phyloP scores from a whole-genome alignment of 345 rosid genomes.

The Clarkia xantiana region DNA sequence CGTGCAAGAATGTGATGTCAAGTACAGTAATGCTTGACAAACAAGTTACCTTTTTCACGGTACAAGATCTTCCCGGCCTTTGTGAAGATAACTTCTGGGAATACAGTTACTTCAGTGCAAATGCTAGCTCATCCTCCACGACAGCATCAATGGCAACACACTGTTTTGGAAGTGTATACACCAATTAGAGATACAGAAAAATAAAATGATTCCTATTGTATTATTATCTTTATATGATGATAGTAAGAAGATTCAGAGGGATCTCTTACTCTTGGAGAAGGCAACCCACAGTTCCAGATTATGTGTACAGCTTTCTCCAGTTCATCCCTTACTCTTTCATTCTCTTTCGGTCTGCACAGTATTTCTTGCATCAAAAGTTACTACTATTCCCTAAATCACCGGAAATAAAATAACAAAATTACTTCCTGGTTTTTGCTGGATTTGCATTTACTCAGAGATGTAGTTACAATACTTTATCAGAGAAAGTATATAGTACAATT shows the following conservation, averaged over 20 bases:
- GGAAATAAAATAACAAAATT: neutral
- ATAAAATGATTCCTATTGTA: neutral
- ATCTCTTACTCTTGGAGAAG: slow-evolving; percentile 70
- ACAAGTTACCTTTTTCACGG: slow-evolving; percentile 59
- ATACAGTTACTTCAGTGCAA: slow-evolving; percentile 52
- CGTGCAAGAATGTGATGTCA: neutral
- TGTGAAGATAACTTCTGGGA: slow-evolving; percentile 72
- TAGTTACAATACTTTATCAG: too few relatives aligned
- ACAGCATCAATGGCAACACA: slow-evolving; percentile 85
- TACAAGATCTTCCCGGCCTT: slow-evolving; percentile 76
- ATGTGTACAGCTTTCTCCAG: slow-evolving; percentile 77
- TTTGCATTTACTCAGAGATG: too few relatives aligned
- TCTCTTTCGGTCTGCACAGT: slow-evolving; percentile 54
- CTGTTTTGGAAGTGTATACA: slow-evolving; percentile 15
- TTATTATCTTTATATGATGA: neutral
- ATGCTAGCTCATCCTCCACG: slow-evolving; percentile 50
- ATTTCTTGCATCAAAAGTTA: neutral
- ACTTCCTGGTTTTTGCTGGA: neutral
- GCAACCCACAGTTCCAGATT: slow-evolving; percentile 84
- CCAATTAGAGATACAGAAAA: slow-evolving; percentile 6
- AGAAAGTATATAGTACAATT: too few relatives aligned
- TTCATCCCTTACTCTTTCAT: slow-evolving; percentile 43
- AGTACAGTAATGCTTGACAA: neutral
- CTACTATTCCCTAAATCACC: neutral
- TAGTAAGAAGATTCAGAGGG: neutral